These are phyloP conservation scores for Chrysanthemum seticuspe DNA, from an alignment of 129 eudicot species.

Conservation along the genomic window DNA sequence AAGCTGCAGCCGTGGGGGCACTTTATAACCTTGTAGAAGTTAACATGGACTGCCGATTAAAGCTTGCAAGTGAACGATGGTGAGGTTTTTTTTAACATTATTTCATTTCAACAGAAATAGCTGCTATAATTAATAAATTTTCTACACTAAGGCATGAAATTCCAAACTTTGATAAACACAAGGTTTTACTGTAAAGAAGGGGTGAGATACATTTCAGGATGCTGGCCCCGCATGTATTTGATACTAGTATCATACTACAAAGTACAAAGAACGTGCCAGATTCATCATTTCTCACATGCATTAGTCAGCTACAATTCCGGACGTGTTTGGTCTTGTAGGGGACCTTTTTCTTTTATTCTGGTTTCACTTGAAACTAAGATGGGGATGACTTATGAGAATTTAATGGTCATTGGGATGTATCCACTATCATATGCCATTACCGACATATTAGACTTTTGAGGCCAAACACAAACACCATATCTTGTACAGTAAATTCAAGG, in stretches of 20 bases:
- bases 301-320: slow-evolving; percentile 4
- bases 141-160: neutral
- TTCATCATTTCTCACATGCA: slow-evolving; percentile 1
- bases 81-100: slow-evolving; percentile 16
- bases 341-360: slow-evolving; percentile 2
- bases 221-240: neutral
- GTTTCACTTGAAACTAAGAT: neutral
- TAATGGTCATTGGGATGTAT: neutral
- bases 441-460: slow-evolving; percentile 6
- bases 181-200: no score
- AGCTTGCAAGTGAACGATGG: slow-evolving; percentile 97
- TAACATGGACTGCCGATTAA: slow-evolving; percentile 90
- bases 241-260: neutral
- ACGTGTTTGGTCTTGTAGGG: slow-evolving; percentile 1
- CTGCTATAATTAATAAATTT: neutral
- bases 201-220: neutral
- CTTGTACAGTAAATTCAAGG: neutral
- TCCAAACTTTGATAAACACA: neutral
- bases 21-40: slow-evolving; percentile 91
- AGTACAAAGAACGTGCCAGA: neutral
- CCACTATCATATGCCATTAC: neutral
- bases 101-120: neutral
- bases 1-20: slow-evolving; percentile 98
- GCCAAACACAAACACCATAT: neutral
- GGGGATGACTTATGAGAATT: neutral